Conservation (phyloP, 805 yeast genomes). For the Isabelozyma gotoi region DNA sequence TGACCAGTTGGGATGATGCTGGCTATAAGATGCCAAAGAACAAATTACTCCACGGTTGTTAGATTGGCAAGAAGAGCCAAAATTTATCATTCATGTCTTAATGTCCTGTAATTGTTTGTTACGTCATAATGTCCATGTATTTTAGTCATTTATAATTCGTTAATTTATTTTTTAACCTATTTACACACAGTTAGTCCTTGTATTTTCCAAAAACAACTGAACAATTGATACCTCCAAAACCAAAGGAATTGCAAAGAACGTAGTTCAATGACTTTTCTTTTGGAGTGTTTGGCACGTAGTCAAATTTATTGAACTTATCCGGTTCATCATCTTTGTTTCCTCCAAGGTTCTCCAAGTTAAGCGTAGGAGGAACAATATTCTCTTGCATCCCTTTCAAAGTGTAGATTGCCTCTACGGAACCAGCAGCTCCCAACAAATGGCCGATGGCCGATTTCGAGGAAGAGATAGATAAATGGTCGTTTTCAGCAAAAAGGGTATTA, state of each 20-base stretch:
- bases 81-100: no score
- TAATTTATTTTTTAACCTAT: no score
- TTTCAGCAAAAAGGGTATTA: slow-evolving; percentile 43
- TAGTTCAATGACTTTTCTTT: slow-evolving; percentile 40
- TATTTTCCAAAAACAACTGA: slow-evolving; percentile 52
- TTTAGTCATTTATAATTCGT: no score
- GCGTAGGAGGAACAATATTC: slow-evolving; percentile 71
- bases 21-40: slow-evolving; percentile 57
- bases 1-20: slow-evolving; percentile 72
- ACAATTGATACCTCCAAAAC: slow-evolving; percentile 96
- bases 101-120: no score
- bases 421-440: slow-evolving; percentile 94
- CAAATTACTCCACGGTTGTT: slow-evolving; percentile 22
- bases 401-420: slow-evolving; percentile 87
- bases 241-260: slow-evolving; percentile 89
- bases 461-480: slow-evolving; percentile 52
- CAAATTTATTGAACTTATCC: slow-evolving; percentile 44
- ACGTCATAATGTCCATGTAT: no score
- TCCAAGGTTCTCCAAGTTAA: slow-evolving; percentile 61
- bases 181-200: neutral
- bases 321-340: slow-evolving; percentile 46
- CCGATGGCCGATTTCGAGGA: slow-evolving; percentile 94
- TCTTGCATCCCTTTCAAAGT: slow-evolving; percentile 64
- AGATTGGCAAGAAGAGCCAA: no score
- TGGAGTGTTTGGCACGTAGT: slow-evolving; percentile 57